Conservation (phyloP, 108 stramenopile species). For the Parietichytrium sp. region DNA sequence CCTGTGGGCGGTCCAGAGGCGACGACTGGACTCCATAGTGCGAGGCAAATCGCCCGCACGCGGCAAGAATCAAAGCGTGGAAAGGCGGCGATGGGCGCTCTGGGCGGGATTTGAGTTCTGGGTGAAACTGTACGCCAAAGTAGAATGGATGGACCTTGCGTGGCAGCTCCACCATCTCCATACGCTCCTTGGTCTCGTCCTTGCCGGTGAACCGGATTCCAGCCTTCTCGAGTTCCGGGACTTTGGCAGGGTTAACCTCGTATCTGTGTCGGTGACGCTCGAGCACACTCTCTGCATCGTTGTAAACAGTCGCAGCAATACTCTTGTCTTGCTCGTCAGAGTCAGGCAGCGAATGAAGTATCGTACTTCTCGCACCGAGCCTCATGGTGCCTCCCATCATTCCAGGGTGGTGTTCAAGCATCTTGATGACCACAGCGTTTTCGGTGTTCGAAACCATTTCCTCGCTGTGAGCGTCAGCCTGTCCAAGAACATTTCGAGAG, state of each 20-base stretch:
- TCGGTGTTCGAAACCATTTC: conserved; percentile 82
- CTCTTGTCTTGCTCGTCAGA: conserved; percentile 37
- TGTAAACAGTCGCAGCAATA: conserved; percentile 71
- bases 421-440: conserved; percentile 90
- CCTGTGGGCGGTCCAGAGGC: neutral
- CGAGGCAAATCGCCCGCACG: conserved; percentile 12
- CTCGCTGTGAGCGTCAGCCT: conserved; percentile 82
- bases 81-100: conserved; percentile 92
- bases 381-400: conserved; percentile 99
- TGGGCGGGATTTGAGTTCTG: conserved; percentile 95
- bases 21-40: conserved; percentile 33
- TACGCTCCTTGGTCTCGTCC: conserved; percentile 84
- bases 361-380: conserved; percentile 84
- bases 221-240: conserved; percentile 76
- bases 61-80: conserved; percentile 82
- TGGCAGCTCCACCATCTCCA: conserved; percentile 96
- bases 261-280: conserved; percentile 99
- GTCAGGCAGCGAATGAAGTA: conserved; percentile 66
- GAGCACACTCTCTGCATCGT: conserved; percentile 59
- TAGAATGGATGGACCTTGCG: conserved; percentile 84
- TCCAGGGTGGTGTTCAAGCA: conserved; percentile 95
- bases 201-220: conserved; percentile 92
- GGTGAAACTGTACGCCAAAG: conserved; percentile 97
- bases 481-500: conserved; percentile 79
- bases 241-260: conserved; percentile 95